Base-by-base conservation (phyloP, 1,139 yeast genomes). In the Taiozyma sp. region DNA sequence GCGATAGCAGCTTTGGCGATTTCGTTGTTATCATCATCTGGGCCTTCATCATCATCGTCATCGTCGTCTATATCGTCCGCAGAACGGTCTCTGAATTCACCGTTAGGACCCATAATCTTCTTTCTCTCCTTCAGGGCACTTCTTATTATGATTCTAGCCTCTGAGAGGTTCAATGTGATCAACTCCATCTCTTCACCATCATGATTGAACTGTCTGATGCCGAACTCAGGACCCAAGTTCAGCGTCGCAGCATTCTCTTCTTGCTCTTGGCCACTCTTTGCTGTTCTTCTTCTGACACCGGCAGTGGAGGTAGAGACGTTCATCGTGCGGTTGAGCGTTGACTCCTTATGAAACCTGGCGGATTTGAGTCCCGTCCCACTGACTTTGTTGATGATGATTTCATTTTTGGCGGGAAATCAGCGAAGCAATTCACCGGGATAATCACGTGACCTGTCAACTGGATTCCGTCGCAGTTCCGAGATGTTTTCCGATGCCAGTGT, bases 201-300 rank as follows among this genome's bases (percentile, higher is more conserved):
- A 69, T 91, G 93, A 54, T 90, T 86, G 48, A 86, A 73, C 68
- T 91, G 97, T 46, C 80, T 79, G 52, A 86, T 71, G 63, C 86
- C 95, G 66, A 93, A 93, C 71, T 93, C 98, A 29, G 96, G 93
- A 6, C 99, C 99, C 51, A 93, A 77, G 65, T 87, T 87, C 61
- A 93, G 76, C 49, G 81, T 79, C 0, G 97, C 84, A 1, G 97
- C 93, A 65, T 93, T 95, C 66, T 93, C 98, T 64, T 92, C 97
- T 57, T 79, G 83, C 49, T 87, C 92, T 45, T 86, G 85, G 51
- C 79, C 77, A 53, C 82, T 84, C 52, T 82, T 80, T 57, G 82
- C 79, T 59, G 88, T 84, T 65, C 91, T 78, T 68, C 91, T 80
- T 67, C 91, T 81, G 48, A 87, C 90, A 41, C 92, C 93, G 50